Evolutionary conservation across 1,284 basidiomycete genomes (phyloP).

Genomic region (Tilletia indica): DNA sequence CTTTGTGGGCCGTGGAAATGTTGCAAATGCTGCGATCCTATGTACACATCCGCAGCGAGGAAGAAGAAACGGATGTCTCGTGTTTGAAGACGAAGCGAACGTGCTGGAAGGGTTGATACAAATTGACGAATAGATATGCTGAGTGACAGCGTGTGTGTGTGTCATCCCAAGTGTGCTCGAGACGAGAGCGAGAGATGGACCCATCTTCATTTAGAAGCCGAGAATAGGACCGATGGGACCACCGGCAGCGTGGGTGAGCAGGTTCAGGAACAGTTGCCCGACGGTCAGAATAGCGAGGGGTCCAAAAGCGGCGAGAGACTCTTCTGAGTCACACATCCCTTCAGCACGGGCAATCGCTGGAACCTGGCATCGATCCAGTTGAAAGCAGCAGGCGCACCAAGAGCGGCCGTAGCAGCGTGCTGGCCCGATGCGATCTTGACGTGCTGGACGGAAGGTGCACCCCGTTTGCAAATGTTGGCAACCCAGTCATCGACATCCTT

Average conservation of each 20-base stretch:
- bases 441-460: conserved; percentile 17
- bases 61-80: no score
- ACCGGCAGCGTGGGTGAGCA: background rate
- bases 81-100: no score
- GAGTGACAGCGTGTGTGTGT: no score
- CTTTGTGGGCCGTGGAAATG: no score
- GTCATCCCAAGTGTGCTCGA: no score
- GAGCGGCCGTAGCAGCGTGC: conserved; percentile 4
- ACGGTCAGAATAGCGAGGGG: background rate
- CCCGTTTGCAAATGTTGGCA: conserved; percentile 8
- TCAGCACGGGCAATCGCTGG: conserved; percentile 15
- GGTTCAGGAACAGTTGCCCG: background rate
- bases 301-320: conserved; percentile 5
- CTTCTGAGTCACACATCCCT: conserved; percentile 17
- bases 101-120: no score
- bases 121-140: no score
- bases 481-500: conserved; percentile 20
- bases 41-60: no score
- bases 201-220: background rate
- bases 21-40: no score
- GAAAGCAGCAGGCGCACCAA: conserved; percentile 19
- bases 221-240: background rate
- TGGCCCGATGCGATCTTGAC: conserved; percentile 4
- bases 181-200: no score
- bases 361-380: conserved; percentile 20